These are phyloP conservation scores for Cladosporium sphaerospermum DNA, from an alignment of 2,329 filamentous ascomycete species.

Conservation along the genomic window DNA sequence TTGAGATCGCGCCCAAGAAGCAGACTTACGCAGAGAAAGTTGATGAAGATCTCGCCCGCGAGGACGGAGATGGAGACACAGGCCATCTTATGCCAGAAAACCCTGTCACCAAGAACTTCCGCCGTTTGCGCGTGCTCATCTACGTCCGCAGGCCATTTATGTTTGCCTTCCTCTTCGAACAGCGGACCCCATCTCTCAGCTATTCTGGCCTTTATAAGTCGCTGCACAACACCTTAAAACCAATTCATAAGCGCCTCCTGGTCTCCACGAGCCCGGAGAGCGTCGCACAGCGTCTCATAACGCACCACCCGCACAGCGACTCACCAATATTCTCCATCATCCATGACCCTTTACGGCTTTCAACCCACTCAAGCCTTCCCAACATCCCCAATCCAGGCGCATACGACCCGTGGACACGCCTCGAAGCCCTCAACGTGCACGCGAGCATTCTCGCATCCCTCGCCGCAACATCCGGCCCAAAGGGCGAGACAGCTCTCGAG, in stretches of 20 bases:
- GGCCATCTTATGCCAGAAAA: conserved; percentile 4
- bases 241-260: conserved; percentile 41
- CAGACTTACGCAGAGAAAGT: conserved; percentile 15
- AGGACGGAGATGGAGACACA: not conserved
- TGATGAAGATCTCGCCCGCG: conserved; percentile 6
- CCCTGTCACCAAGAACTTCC: conserved; percentile 3
- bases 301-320: conserved; percentile 26
- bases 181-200: conserved; percentile 50
- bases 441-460: conserved; percentile 53
- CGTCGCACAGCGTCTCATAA: conserved; percentile 38
- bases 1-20: conserved; percentile 45
- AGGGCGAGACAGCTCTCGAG: conserved; percentile 45
- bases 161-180: conserved; percentile 66
- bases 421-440: conserved; percentile 58
- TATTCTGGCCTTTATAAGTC: conserved; percentile 42
- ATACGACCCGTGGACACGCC: conserved; percentile 41
- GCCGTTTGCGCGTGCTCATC: conserved; percentile 58
- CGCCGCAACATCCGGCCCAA: conserved; percentile 41
- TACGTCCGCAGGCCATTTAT: conserved; percentile 71
- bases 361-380: conserved; percentile 56
- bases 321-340: conserved; percentile 53
- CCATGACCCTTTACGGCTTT: conserved; percentile 53
- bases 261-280: conserved; percentile 36
- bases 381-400: conserved; percentile 54
- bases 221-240: conserved; percentile 47